Conservation (phyloP, 176 grass and related monocot species). For the Cocos nucifera region DNA sequence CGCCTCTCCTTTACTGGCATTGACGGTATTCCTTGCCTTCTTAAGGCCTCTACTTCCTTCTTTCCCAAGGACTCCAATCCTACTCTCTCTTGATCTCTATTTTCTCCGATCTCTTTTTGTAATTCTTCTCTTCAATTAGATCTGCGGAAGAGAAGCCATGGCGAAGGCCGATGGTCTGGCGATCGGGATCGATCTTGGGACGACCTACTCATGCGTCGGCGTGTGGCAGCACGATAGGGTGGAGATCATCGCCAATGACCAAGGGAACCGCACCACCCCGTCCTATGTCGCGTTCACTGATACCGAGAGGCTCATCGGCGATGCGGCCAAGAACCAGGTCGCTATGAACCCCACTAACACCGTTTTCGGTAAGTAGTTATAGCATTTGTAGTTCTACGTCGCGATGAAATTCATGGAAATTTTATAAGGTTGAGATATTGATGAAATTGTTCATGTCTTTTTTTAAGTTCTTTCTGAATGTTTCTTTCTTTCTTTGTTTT, state of each 20-base stretch:
- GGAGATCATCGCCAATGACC: constrained; percentile 92
- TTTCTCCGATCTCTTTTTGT: not conserved
- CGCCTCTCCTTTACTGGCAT: not conserved
- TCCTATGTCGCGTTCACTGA: constrained; percentile 93
- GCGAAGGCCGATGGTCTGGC: constrained; percentile 66
- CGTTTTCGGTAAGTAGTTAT: constrained; percentile 29
- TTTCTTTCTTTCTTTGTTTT: no score
- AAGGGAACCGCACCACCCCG: constrained; percentile 81
- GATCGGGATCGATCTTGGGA: constrained; percentile 91
- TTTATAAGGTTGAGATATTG: no score
- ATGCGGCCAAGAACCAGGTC: constrained; percentile 48
- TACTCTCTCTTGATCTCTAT: not conserved
- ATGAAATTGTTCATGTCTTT: no score
- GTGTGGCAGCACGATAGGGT: constrained; percentile 96
- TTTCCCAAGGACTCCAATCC: constrained; percentile 1
- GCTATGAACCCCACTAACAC: constrained; percentile 51
- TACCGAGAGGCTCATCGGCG: constrained; percentile 42
- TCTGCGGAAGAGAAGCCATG: constrained; percentile 19
- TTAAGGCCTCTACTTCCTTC: not conserved
- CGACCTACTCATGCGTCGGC: constrained; percentile 95
- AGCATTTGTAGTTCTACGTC: no score
- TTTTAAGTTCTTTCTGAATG: no score
- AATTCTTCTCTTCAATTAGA: not conserved
- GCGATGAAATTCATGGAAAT: no score
- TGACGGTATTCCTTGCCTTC: not conserved